Base-by-base conservation (phyloP, 129 eudicot genomes). In the Lactuca sativa region DNA sequence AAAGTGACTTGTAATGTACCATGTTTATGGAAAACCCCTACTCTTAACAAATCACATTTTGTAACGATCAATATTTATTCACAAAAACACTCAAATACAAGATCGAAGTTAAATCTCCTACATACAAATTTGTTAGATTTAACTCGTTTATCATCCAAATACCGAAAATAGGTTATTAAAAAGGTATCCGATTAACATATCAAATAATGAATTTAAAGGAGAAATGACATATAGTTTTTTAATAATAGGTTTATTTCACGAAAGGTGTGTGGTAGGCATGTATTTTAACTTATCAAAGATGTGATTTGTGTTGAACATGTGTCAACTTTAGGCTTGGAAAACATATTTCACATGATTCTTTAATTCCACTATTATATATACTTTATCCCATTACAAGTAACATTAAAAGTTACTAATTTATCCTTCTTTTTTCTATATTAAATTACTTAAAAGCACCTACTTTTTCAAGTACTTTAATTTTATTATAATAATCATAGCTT, bases 271-370 rank as follows among this genome's bases (percentile, higher is more conserved):
- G 69, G 76, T 47, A 52, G 41, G 37, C 4, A 54, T 66, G 36
- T 31, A 47, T 48, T 61, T 75, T 58, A 54, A 75, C 43, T 74
- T 33, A 60, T 75, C 68, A 34, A 62, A 75, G 3, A 75, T 75
- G 62, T 66, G 62, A 58, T n/a, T 37, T 66, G n/a, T 60, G 17
- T 67, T 7, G 12, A 33, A 75, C 62, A 75, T 9, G 69, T 58
- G 68, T 75, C 67, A 0, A 71, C 52, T 47, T 59, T 60, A 71
- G 7, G n/a, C 10, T 21, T 4, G 63, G 38, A 34, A 37, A 53
- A 62, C 56, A 48, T 37, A 58, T 75, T 66, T 21, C 17, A 66
- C 21, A 13, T 66, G 15, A 47, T 47, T 34, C 37, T 65, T 41
- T 33, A 4, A 32, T 47, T 47, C 52, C 52, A 3, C 52, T 4